Base-by-base conservation (phyloP, 2,329 filamentous ascomycete genomes). In the Dendrostoma leiphaemia region DNA sequence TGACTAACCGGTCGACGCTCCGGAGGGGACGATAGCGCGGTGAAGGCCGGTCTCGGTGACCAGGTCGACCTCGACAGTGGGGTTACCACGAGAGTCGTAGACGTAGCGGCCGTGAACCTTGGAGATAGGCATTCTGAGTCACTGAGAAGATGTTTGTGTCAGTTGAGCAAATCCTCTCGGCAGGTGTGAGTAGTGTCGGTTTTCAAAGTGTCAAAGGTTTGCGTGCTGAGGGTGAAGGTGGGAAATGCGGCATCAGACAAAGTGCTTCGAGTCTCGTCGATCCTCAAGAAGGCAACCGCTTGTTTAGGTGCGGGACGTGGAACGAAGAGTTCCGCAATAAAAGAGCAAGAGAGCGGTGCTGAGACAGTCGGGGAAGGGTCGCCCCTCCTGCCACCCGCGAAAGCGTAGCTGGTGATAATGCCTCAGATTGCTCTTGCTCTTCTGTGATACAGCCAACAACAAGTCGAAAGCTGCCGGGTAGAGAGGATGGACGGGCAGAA, bases 51-150 rank as follows among this genome's bases (percentile, higher is more conserved):
- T 95, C 81, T 96, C 91, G 67, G 92, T 97, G 78, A 96, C 89
- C 67, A 97, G 85, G 74, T 97, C 93, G 69, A 97, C 93, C 84
- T 97, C 93, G 71, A 97, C 93, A 72, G 94, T 99, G 70, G 94
- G 94, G 87, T 99, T 99, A 74, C 85, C 85, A 73, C 94, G 93
- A 75, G 94, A 97, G 85, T 99, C 94, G 85, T 93, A 99, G 81
- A 99, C 91, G 71, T 88, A 92, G 73, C 94, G 89, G 71, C 89
- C 90, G 84, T 92, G 89, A 72, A 94, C 84, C 83, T 92, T 93
- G 75, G 86, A 85, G 77, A 94, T 90, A 69, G 89, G 80, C 94
- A 99, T 99, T 64, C 72, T 92, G 77, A 66, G 54, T 53, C 41
- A 40, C 44, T 51, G 21, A 32, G 12, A 1, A 23, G 24, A 21